These are phyloP conservation scores for Penicillium sp. DNA, from an alignment of 2,329 filamentous ascomycete genomes.

Conservation along the genomic window DNA sequence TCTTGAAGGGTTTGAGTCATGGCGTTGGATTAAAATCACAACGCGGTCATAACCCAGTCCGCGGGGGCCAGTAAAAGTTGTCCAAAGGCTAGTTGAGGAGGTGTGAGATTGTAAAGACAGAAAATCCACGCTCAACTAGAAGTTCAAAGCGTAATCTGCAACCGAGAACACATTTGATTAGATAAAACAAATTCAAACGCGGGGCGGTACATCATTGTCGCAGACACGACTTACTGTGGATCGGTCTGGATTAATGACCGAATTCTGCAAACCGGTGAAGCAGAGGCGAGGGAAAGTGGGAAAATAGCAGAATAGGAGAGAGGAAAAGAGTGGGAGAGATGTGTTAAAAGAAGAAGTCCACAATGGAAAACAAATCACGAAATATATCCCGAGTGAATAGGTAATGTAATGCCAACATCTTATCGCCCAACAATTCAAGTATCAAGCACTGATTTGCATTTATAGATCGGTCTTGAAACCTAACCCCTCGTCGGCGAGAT, in stretches of 20 bases:
- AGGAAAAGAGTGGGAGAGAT: neutral
- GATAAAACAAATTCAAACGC: slow-evolving; percentile 17
- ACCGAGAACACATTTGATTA: slow-evolving; percentile 9
- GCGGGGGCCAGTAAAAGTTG: neutral
- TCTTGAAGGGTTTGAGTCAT: slow-evolving; percentile 30
- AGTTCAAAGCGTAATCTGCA: neutral
- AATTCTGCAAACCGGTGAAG: slow-evolving; percentile 6
- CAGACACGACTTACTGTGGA: slow-evolving; percentile 22
- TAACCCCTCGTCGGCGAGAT: slow-evolving; percentile 15
- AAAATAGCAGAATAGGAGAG: neutral
- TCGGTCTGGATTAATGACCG: slow-evolving; percentile 1
- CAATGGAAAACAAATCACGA: neutral
- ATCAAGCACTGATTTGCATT: slow-evolving; percentile 10
- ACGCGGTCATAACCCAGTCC: slow-evolving; percentile 6
- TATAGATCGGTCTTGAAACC: slow-evolving; percentile 23
- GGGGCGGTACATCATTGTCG: slow-evolving; percentile 17
- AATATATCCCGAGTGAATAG: neutral
- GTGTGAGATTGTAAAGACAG: neutral
- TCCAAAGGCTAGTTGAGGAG: neutral
- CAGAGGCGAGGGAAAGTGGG: neutral
- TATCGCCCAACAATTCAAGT: slow-evolving; percentile 17
- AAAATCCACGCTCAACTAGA: neutral
- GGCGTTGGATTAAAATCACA: slow-evolving; percentile 4
- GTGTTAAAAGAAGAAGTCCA: neutral
- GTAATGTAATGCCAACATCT: slow-evolving; percentile 17